Conservation (phyloP, 2,329 filamentous ascomycete genomes). For the Clonostachys solani region DNA sequence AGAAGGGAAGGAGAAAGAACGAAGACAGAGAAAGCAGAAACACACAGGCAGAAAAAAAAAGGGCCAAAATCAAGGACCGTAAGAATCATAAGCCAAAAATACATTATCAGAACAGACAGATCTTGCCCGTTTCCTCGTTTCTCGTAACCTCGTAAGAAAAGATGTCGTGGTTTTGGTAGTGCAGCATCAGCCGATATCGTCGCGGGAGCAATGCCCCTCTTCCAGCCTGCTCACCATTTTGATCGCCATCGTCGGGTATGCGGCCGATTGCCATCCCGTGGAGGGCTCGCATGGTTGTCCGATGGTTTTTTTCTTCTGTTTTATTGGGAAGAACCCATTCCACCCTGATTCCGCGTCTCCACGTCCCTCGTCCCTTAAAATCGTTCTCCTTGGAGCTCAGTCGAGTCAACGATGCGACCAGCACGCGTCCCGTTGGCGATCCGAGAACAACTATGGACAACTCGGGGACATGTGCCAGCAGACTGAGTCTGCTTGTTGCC, state of each 20-base stretch:
- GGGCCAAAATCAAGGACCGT: constrained; percentile 3
- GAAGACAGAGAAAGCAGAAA: no score
- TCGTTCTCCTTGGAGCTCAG: constrained; percentile 12
- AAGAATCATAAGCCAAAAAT: not conserved
- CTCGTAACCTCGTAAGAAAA: constrained; percentile 63
- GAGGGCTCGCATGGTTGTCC: constrained; percentile 42
- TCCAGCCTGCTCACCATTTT: constrained; percentile 16
- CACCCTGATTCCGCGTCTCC: constrained; percentile 43
- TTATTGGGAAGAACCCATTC: constrained; percentile 46
- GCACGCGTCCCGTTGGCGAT: constrained; percentile 61
- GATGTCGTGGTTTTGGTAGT: constrained; percentile 67
- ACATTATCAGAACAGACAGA: constrained; percentile 27
- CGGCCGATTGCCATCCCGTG: constrained; percentile 66
- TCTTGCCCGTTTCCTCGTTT: constrained; percentile 25
- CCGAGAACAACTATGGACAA: constrained; percentile 66
- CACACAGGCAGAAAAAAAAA: constrained; percentile 1
- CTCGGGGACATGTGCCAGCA: constrained; percentile 62
- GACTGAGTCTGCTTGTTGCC: constrained; percentile 42
- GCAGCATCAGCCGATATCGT: constrained; percentile 65
- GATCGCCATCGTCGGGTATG: constrained; percentile 40
- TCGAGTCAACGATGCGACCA: constrained; percentile 53
- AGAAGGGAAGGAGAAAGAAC: no score
- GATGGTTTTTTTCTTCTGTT: constrained; percentile 36
- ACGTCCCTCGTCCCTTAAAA: not conserved
- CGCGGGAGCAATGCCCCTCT: constrained; percentile 21